Conservation (phyloP, 257 asterid species). For the Solanum bulbocastanum region DNA sequence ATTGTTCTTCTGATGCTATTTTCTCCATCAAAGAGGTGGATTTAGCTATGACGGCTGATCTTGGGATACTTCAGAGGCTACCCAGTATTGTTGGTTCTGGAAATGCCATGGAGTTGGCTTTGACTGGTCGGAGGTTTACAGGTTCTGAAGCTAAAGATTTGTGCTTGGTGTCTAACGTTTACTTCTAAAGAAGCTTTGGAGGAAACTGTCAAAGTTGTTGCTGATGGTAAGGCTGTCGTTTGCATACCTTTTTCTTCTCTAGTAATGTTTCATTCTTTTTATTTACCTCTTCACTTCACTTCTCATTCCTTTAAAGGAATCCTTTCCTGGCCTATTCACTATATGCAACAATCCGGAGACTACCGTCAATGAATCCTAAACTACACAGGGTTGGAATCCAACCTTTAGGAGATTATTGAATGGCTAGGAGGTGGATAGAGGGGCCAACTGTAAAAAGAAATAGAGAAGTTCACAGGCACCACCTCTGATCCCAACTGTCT, state of each 20-base stretch:
- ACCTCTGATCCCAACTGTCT: neutral
- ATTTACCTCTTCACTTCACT: neutral
- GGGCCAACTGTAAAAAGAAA: neutral
- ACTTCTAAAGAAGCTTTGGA: constrained; percentile 39
- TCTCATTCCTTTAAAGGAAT: neutral
- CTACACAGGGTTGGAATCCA: neutral
- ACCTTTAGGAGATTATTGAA: neutral
- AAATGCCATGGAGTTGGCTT: constrained; percentile 74
- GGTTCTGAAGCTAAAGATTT: constrained; percentile 68
- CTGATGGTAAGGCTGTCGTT: constrained; percentile 36
- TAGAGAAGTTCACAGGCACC: neutral
- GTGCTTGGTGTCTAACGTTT: constrained; percentile 51
- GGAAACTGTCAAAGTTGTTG: constrained; percentile 41
- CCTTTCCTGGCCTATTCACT: neutral
- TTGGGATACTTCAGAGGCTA: constrained; percentile 89
- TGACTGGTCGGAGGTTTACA: constrained; percentile 59
- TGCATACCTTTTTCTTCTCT: neutral
- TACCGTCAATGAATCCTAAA: neutral
- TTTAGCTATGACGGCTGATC: constrained; percentile 65
- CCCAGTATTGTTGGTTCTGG: constrained; percentile 76
- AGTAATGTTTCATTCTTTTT: neutral
- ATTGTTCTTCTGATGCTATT: constrained; percentile 36
- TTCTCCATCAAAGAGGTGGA: constrained; percentile 87
- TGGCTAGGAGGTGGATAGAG: neutral
- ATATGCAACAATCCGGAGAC: neutral